Conservation (phyloP, 78 protist species). For the Dictyostelium intermedium region DNA sequence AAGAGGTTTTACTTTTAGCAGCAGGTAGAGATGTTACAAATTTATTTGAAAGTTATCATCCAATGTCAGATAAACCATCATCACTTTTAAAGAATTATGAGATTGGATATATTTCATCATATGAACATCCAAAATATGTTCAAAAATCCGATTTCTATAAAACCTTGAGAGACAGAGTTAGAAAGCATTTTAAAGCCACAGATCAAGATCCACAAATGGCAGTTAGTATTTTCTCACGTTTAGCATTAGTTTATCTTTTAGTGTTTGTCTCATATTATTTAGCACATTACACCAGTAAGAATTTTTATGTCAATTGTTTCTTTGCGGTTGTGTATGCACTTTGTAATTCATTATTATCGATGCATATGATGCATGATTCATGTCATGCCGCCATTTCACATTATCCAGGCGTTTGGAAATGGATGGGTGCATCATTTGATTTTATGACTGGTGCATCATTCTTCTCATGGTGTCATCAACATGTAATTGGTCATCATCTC, state of each 20-base stretch:
- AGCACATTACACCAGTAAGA: conserved; percentile 20
- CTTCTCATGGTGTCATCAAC: conserved; percentile 76
- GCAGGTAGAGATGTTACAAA: conserved; percentile 77
- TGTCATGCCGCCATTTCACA: conserved; percentile 55
- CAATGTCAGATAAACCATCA: conserved; percentile 68
- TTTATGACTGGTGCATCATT: conserved; percentile 50
- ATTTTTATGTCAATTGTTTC: neutral
- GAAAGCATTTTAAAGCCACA: conserved; percentile 18
- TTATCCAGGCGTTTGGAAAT: conserved; percentile 41
- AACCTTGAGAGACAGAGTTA: conserved; percentile 31
- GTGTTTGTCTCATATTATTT: neutral
- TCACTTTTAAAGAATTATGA: conserved; percentile 29
- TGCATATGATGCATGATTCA: conserved; percentile 74
- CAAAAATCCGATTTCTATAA: conserved; percentile 42
- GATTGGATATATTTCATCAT: conserved; percentile 34
- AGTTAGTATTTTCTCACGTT: conserved; percentile 21
- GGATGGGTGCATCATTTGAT: conserved; percentile 37
- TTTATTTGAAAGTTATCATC: conserved; percentile 68
- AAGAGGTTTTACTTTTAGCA: conserved; percentile 45
- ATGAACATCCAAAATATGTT: conserved; percentile 61
- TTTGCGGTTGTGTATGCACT: conserved; percentile 24
- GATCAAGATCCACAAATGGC: conserved; percentile 65
- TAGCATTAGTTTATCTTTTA: conserved; percentile 10
- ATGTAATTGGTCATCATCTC: conserved; percentile 74
- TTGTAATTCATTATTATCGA: conserved; percentile 16